phyloP scores from a whole-genome alignment of 306 rosid genomes.

The Quillaja saponaria region DNA sequence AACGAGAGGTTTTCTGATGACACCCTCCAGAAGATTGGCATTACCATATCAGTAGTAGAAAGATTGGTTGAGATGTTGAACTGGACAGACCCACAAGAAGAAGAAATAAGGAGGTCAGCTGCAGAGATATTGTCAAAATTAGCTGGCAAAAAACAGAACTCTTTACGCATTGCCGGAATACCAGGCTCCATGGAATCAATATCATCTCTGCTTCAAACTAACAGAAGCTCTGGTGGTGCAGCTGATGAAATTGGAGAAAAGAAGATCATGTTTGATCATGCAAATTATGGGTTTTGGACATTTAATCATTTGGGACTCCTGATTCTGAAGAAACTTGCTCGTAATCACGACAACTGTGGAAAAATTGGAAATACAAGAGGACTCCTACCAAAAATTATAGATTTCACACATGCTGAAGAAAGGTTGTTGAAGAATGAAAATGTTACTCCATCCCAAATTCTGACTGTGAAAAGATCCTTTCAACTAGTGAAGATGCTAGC shows the following conservation, averaged over 20 bases:
- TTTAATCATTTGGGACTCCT: conserved; percentile 79
- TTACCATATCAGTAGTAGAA: conserved; percentile 63
- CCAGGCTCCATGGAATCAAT: conserved; percentile 96
- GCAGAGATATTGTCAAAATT: conserved; percentile 76
- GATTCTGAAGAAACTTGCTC: conserved; percentile 80
- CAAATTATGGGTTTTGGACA: conserved; percentile 66
- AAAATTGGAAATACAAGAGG: conserved; percentile 93
- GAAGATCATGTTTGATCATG: conserved; percentile 49
- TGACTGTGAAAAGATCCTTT: conserved; percentile 67
- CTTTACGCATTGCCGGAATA: conserved; percentile 77
- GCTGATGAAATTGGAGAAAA: conserved; percentile 82
- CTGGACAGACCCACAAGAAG: conserved; percentile 81
- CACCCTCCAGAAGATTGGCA: conserved; percentile 85
- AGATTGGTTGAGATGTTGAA: conserved; percentile 92
- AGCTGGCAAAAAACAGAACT: conserved; percentile 85
- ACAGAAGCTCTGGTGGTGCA: conserved; percentile 55
- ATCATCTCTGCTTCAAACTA: conserved; percentile 71
- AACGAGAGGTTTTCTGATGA: conserved; percentile 61
- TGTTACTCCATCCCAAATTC: conserved; percentile 52
- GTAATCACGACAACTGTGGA: conserved; percentile 86
- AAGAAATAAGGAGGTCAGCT: conserved; percentile 74
- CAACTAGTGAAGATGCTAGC: conserved; percentile 88
- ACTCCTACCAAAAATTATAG: conserved; percentile 80
- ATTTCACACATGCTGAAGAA: conserved; percentile 73
- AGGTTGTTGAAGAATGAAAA: conserved; percentile 55